Evolutionary conservation across 352 stramenopile species (phyloP), one percentile per base, ranked within the genome.

Genomic region (Globisporangium perplexum): DNA sequence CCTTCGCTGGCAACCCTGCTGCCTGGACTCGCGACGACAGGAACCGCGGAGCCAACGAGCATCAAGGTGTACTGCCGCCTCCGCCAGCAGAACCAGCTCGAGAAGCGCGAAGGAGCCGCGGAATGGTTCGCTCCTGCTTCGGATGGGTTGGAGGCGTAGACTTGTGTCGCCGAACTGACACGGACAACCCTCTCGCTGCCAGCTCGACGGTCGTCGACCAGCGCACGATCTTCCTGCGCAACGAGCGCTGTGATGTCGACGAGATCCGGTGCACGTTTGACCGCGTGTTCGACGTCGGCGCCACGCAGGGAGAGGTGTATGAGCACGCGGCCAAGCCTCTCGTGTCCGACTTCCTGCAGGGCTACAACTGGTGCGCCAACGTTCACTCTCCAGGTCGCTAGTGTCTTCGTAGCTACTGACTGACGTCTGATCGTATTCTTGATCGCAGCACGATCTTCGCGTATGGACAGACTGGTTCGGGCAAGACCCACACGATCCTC

Each of bases 51-150:
- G 22, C 12, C 47, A 6, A 55, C 66, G 31, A 81, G 69, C 50
- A 90, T 95, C 60, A 77, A 83, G 41, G 79, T 94, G 11, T 88
- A 76, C 31, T 94, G 82, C 23, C 77, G 86, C 4, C 66, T 95
- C 15, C 74, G 82, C 10, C 82, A 87, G 38, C 76, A 91, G 57
- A 95, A 92, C 55, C 60, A 74, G 36, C 66, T 86, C 24, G 81
- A 91, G 53, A 85, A 77, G 43, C 69, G 74, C 23, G 72, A 87
- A 59, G 73, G 69, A 35, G 81, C 78, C 0, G 57, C 66, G 0
- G 65, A 82, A 68, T 90, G 80, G 80, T 88, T 55, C 26, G 24
- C 20, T 46, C 18, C 18, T 42, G 20, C 41, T 20, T 45, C 11
- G 8, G n/a, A 0, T 6, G 46, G 12, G 53, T 55, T n/a, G n/a